Conservation (phyloP, 225 moss, liverwort and hornwort genomes). For the Asterella californica region DNA sequence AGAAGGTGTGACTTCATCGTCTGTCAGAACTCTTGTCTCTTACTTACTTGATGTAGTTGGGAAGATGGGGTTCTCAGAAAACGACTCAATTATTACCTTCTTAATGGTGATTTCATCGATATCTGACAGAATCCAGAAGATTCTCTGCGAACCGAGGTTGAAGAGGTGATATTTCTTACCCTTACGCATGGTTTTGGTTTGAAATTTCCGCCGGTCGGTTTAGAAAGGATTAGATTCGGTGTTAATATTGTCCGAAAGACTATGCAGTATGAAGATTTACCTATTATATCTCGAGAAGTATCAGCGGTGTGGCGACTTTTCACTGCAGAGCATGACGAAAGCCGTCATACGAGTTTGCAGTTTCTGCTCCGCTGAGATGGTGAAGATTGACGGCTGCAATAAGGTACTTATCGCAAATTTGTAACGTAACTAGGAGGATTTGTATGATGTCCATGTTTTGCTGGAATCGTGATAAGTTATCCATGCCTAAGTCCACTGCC, state of each 20-base stretch:
- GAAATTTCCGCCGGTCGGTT: too few species aligned
- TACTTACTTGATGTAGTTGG: neutral
- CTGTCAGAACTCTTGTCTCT: neutral
- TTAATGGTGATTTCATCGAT: neutral
- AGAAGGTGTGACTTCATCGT: conserved; percentile 4
- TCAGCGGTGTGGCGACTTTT: neutral
- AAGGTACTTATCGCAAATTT: neutral
- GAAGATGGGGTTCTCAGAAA: neutral
- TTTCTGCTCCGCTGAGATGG: conserved; percentile 2
- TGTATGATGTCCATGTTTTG: too few species aligned
- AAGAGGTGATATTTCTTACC: conserved; percentile 8
- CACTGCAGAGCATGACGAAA: conserved; percentile 15
- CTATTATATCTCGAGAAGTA: too few species aligned
- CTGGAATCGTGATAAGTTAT: too few species aligned
- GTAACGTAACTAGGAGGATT: too few species aligned
- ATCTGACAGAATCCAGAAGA: conserved; percentile 4
- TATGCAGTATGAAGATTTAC: too few species aligned
- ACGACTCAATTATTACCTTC: neutral
- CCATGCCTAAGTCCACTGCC: too few species aligned
- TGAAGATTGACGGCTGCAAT: conserved; percentile 15
- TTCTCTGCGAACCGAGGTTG: neutral
- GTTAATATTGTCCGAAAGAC: too few species aligned
- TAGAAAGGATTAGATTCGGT: too few species aligned
- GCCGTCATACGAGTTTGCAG: conserved; percentile 8
- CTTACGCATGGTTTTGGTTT: too few species aligned